phyloP scores from a whole-genome alignment of 1,284 basidiomycete species.

The Boletellus deceptivus region DNA sequence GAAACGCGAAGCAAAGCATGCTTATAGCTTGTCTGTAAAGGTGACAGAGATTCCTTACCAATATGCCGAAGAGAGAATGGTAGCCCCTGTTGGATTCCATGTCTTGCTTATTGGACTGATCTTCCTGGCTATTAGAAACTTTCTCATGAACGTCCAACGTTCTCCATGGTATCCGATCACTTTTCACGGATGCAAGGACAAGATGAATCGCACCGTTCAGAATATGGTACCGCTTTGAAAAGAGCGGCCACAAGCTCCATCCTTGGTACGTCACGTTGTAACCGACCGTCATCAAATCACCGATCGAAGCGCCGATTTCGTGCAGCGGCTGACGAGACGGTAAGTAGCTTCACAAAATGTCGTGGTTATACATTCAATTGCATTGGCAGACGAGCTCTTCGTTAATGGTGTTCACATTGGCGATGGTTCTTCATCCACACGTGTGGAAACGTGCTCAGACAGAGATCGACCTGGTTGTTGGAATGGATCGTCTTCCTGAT shows the following conservation, averaged over 20 bases:
- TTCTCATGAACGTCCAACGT: neutral
- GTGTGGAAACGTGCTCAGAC: slow-evolving; percentile 34
- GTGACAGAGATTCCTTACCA: slow-evolving; percentile 13
- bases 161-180: slow-evolving; percentile 18
- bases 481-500: slow-evolving; percentile 36
- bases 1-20: slow-evolving; percentile 10
- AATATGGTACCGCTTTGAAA: neutral
- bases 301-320: too few species aligned
- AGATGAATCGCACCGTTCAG: slow-evolving; percentile 3
- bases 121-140: neutral
- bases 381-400: slow-evolving; percentile 8
- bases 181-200: slow-evolving; percentile 5
- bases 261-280: slow-evolving; percentile 7
- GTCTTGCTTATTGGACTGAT: neutral
- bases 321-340: slow-evolving; percentile 16
- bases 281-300: neutral
- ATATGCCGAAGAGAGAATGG: slow-evolving; percentile 3
- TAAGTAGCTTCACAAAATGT: neutral
- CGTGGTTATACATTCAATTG: neutral
- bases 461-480: slow-evolving; percentile 39
- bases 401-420: slow-evolving; percentile 29
- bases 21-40: neutral
- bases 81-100: neutral
- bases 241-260: slow-evolving; percentile 7
- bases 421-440: slow-evolving; percentile 35